Conservation (phyloP, 2,329 filamentous ascomycete genomes). For the Clarireedia hainanense region DNA sequence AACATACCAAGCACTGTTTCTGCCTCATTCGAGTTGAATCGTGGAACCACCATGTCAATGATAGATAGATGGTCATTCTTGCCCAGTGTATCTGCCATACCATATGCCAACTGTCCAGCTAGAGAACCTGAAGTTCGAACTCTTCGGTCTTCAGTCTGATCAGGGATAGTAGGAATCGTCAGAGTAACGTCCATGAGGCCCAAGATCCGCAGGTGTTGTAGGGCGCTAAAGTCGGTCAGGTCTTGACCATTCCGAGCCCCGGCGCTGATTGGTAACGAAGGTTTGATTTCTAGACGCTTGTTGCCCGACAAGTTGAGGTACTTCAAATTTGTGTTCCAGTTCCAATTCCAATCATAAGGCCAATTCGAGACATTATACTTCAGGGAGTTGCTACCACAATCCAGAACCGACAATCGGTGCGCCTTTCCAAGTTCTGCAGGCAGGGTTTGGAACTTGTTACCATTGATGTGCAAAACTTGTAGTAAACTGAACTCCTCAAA, state of each 20-base stretch:
- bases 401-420: conserved; percentile 81
- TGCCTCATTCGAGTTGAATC: conserved; percentile 81
- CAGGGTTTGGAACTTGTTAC: conserved; percentile 94
- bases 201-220: conserved; percentile 76
- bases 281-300: conserved; percentile 87
- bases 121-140: conserved; percentile 94
- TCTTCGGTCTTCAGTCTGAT: conserved; percentile 89
- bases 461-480: conserved; percentile 89
- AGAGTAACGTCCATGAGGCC: conserved; percentile 98
- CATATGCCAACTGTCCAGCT: conserved; percentile 85
- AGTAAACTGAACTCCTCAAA: conserved; percentile 82
- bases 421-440: conserved; percentile 93
- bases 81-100: conserved; percentile 93
- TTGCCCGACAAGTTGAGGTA: conserved; percentile 97
- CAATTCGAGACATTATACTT: conserved; percentile 99
- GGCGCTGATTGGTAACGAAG: conserved; percentile 62
- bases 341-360: conserved; percentile 99
- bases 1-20: conserved; percentile 93
- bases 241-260: conserved; percentile 60
- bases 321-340: conserved; percentile 89
- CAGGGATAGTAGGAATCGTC: conserved; percentile 85
- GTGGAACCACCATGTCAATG: conserved; percentile 88
- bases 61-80: conserved; percentile 92
- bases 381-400: conserved; percentile 88
- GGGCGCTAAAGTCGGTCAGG: conserved; percentile 81